Conservation (phyloP, 1,284 basidiomycete genomes). For the Malassezia psittaci region DNA sequence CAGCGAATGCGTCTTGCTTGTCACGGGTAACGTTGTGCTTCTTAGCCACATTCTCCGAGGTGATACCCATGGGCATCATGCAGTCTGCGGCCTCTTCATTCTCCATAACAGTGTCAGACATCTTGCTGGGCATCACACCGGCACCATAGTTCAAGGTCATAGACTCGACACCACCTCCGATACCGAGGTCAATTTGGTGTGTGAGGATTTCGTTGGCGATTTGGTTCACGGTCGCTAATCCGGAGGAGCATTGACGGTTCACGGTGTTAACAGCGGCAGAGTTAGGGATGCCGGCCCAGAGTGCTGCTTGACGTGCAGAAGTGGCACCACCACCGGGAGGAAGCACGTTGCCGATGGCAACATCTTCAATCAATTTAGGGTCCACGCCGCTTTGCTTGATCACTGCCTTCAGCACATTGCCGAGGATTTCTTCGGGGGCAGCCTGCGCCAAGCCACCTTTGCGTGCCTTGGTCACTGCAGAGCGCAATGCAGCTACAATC, state of each 20-base stretch:
- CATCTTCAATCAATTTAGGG: constrained; percentile 64
- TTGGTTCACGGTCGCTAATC: constrained; percentile 74
- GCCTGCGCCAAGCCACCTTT: constrained; percentile 82
- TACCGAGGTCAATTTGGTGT: constrained; percentile 64
- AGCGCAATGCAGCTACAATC: constrained; percentile 74
- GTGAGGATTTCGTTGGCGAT: constrained; percentile 74
- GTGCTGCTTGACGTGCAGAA: constrained; percentile 84
- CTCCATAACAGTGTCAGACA: constrained; percentile 68
- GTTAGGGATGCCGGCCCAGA: constrained; percentile 78
- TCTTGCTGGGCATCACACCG: constrained; percentile 60
- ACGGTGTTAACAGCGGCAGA: constrained; percentile 62
- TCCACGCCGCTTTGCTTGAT: constrained; percentile 56
- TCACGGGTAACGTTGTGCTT: constrained; percentile 65
- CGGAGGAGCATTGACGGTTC: constrained; percentile 81
- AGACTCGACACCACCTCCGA: constrained; percentile 86
- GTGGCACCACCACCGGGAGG: constrained; percentile 80
- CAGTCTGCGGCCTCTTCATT: constrained; percentile 79
- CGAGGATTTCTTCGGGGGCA: constrained; percentile 78
- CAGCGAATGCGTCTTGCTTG: constrained; percentile 74
- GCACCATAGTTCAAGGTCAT: constrained; percentile 67
- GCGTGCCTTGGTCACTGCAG: constrained; percentile 77
- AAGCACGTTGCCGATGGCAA: constrained; percentile 80
- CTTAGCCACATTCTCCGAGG: constrained; percentile 85
- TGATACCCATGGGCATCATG: constrained; percentile 89
- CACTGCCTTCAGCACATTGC: constrained; percentile 53